Base-by-base conservation (phyloP, 2,329 filamentous ascomycete genomes). In the Ascosphaera apis region DNA sequence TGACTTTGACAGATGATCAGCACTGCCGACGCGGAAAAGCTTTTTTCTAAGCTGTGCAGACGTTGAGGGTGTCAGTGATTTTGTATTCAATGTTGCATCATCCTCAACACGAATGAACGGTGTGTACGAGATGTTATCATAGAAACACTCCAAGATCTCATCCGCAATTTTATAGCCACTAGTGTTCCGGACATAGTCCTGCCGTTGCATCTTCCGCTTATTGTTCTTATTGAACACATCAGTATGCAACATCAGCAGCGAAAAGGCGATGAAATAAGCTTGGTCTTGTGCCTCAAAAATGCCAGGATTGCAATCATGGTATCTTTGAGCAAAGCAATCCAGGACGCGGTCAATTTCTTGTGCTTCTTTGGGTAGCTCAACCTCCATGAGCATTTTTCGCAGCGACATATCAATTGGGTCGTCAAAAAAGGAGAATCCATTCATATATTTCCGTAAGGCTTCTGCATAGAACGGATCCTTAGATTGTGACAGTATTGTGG, bases 151-250 rank as follows among this genome's bases (percentile, higher is more conserved):
- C 11, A 95, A 63, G 31, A 95, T 79, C 44, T 95, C 86, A 44
- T 91, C 80, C 36, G 79, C 80, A n/a, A 95, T 79, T 11, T 82
- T 82, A 51, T 95, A 84, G 2, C 80, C 83, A 15, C 73, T 74
- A 0, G 84, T 91, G 52, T 95, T 95, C 55, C 91, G 93, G 45
- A 95, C 66, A 55, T 98, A 98, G 49, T 95, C 88, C 1, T 68
- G 60, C 51, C 91, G 91, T 50, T 91, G 83, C 88, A 98, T 98
- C 57, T 98, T 98, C 54, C 88, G 71, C 59, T 95, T 95, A 60
- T 95, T 95, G 61, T 95, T 98, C 57, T 91, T 92, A 63, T 98
- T 98, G 69, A 95, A 95, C n/a, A 91, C 81, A 51, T 98, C 88
- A 0, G 88, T 95, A 48, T 98, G 88, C 23, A 98, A 63, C 45